Evolutionary conservation across 1,284 basidiomycete genomes (phyloP).

Genomic region (Golubevia pallescens): DNA sequence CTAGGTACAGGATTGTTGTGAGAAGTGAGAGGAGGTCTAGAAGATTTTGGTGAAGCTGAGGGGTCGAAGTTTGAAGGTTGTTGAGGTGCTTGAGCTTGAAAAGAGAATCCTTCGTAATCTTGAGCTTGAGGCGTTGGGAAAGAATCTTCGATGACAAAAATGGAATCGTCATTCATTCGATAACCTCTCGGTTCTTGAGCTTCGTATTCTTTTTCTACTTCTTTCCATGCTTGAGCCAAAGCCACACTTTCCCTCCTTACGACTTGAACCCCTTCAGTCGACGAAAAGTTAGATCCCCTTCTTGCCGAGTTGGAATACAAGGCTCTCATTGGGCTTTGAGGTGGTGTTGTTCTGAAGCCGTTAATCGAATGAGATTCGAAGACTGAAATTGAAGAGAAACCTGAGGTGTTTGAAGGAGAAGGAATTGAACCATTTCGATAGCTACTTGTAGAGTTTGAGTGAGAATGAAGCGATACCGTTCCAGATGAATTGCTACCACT

Average conservation of each 20-base stretch:
- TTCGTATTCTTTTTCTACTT: neutral
- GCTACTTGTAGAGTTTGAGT: too few relatives aligned
- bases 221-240: neutral
- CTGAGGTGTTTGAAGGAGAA: too few relatives aligned
- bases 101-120: neutral
- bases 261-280: neutral
- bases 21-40: neutral
- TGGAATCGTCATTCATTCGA: neutral
- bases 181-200: neutral
- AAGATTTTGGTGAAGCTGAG: neutral
- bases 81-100: neutral
- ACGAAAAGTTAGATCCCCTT: neutral
- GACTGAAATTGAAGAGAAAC: too few relatives aligned
- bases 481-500: too few relatives aligned
- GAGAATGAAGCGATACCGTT: too few relatives aligned
- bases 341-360: too few relatives aligned
- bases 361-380: too few relatives aligned
- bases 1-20: neutral
- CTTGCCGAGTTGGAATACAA: neutral
- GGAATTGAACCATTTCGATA: too few relatives aligned
- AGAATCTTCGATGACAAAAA: neutral
- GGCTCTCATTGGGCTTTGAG: neutral
- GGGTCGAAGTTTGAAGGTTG: neutral
- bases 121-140: neutral
- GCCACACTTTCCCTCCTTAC: neutral